A percentile compares a stretch with the other conserved stretches of the same genome.
These are phyloP conservation scores for Penicillium verrucosum DNA, from an alignment of 2,329 filamentous ascomycete species.

Conservation along the genomic window DNA sequence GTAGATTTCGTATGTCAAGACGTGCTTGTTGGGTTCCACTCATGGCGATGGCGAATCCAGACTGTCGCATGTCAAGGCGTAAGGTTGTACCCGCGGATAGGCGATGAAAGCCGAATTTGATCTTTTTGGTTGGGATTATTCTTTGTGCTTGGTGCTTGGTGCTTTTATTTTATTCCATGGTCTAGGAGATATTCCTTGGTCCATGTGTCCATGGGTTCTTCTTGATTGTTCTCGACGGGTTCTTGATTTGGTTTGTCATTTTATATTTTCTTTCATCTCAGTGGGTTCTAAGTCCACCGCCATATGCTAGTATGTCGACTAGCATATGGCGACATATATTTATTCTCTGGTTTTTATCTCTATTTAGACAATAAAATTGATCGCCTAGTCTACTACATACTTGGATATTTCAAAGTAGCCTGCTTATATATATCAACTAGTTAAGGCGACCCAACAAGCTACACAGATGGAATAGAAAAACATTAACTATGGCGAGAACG, in stretches of 20 bases:
- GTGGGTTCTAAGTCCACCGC: background rate
- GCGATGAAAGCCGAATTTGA: background rate
- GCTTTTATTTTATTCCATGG: too few relatives aligned
- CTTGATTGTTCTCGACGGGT: background rate
- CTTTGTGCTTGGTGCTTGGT: background rate
- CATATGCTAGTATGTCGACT: background rate
- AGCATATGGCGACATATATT: background rate
- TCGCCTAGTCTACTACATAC: too few relatives aligned
- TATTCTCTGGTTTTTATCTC: background rate
- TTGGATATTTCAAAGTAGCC: too few relatives aligned
- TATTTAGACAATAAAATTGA: background rate
- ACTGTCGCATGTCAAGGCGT: background rate
- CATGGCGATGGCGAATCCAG: background rate
- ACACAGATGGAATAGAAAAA: background rate
- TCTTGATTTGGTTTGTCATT: background rate
- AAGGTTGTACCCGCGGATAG: background rate
- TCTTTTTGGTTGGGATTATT: background rate
- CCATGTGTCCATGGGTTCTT: background rate
- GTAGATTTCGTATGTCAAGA: background rate
- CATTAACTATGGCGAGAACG: background rate
- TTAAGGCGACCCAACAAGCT: background rate
- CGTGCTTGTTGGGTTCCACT: background rate
- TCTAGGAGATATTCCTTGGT: too few relatives aligned
- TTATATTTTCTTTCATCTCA: background rate
- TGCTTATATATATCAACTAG: too few relatives aligned